Conservation (phyloP, 2,329 filamentous ascomycete genomes). For the Paramyrothecium roridum region DNA sequence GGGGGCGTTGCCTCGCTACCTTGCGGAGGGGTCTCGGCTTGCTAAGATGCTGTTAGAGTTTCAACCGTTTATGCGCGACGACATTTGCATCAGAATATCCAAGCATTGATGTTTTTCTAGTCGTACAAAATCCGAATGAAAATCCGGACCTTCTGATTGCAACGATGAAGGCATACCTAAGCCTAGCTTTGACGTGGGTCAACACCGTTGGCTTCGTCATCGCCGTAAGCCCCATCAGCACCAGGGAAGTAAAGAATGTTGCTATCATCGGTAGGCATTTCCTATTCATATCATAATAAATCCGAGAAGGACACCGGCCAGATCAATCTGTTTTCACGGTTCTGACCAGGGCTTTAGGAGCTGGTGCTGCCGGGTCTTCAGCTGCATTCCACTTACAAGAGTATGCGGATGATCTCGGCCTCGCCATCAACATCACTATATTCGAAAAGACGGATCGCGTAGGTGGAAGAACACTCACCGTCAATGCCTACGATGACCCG, state of each 20-base stretch:
- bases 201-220: constrained; percentile 9
- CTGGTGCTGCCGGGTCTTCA: constrained; percentile 84
- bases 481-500: constrained; percentile 69
- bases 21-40: no score
- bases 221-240: constrained; percentile 4
- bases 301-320: no score
- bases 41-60: no score
- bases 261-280: constrained; percentile 31
- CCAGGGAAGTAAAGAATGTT: constrained; percentile 24
- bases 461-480: constrained; percentile 84
- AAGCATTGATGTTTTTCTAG: constrained; percentile 3
- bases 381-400: constrained; percentile 78
- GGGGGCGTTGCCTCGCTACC: no score
- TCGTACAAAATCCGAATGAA: not conserved
- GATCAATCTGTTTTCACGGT: no score
- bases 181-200: constrained; percentile 12
- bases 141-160: constrained; percentile 4
- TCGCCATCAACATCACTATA: constrained; percentile 75
- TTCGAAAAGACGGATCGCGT: constrained; percentile 78
- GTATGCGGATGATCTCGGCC: constrained; percentile 59
- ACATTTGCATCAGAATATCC: not conserved
- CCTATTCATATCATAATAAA: not conserved
- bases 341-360: constrained; percentile 53
- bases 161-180: constrained; percentile 12
- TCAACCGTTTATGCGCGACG: no score